Conservation (phyloP, 2,329 filamentous ascomycete genomes). For the Colletotrichum sp. region DNA sequence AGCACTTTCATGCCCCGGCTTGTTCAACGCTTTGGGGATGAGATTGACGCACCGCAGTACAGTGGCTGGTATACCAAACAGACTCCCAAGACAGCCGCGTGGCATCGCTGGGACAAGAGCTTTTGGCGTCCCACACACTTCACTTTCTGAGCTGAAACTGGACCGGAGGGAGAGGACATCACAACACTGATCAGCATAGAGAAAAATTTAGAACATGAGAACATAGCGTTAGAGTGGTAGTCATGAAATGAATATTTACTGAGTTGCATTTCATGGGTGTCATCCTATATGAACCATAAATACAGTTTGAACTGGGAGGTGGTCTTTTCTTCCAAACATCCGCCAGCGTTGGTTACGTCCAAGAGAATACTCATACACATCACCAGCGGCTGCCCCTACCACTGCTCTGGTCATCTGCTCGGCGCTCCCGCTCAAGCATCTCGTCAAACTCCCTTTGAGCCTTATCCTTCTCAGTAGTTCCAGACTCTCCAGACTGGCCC, state of each 20-base stretch:
- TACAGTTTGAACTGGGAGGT: background rate
- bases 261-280: background rate
- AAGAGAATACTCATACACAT: background rate
- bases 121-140: slow-evolving; percentile 21
- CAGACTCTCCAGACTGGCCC: slow-evolving; percentile 25
- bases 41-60: slow-evolving; percentile 4
- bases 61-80: background rate
- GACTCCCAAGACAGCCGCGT: slow-evolving; percentile 5
- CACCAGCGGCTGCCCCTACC: slow-evolving; percentile 2
- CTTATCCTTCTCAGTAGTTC: slow-evolving; percentile 42
- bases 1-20: slow-evolving; percentile 18
- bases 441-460: slow-evolving; percentile 58
- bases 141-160: background rate
- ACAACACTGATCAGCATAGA: background rate
- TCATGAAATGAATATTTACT: background rate
- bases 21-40: slow-evolving; percentile 15
- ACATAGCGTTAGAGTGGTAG: background rate
- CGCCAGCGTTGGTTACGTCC: background rate
- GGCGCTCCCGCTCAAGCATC: slow-evolving; percentile 50
- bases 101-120: slow-evolving; percentile 16
- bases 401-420: background rate
- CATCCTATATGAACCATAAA: background rate
- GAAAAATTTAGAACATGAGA: background rate
- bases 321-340: background rate
- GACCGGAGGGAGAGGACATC: background rate